Base-by-base conservation (phyloP, 768 basidiomycete species). In the Scleroderma citrinum region DNA sequence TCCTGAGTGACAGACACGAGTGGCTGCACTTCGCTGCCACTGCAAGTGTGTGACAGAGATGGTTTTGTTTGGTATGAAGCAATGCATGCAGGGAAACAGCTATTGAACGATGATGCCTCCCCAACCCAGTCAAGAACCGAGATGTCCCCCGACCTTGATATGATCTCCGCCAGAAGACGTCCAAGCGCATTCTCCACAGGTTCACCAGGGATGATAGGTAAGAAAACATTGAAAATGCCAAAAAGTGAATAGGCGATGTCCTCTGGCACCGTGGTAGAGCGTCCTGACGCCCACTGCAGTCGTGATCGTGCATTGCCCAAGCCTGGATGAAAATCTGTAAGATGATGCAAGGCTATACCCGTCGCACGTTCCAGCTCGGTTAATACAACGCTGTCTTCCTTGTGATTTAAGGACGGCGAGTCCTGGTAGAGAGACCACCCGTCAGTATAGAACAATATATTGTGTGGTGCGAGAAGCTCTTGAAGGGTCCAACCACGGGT, bases 131-230 rank as follows among this genome's bases (percentile, higher is more conserved):
- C n/a, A n/a, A n/a, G n/a, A n/a, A n/a, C n/a, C n/a, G n/a, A n/a
- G n/a, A n/a, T n/a, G n/a, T n/a, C n/a, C n/a, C n/a, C n/a, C n/a
- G n/a, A n/a, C n/a, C n/a, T n/a, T n/a, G n/a, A n/a, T n/a, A n/a
- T n/a, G n/a, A n/a, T n/a, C n/a, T n/a, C n/a, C n/a, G n/a, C n/a
- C n/a, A n/a, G n/a, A n/a, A n/a, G n/a, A n/a, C n/a, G n/a, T n/a
- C n/a, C n/a, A n/a, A n/a, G n/a, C n/a, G n/a, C n/a, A n/a, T n/a
- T n/a, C n/a, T n/a, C n/a, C n/a, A n/a, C n/a, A 7, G 5, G 3
- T 26, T 48, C 46, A 12, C 46, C 46, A 34, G 46, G 49, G 21
- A 26, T 17, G 13, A 57, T 41, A 5, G 53, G 46, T 12, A 49
- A 17, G 42, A 16, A 30, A 30, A 14, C 17, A 30, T 8, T 44